Conservation (phyloP, 441 rosid species). For the Pelargonium australe region DNA sequence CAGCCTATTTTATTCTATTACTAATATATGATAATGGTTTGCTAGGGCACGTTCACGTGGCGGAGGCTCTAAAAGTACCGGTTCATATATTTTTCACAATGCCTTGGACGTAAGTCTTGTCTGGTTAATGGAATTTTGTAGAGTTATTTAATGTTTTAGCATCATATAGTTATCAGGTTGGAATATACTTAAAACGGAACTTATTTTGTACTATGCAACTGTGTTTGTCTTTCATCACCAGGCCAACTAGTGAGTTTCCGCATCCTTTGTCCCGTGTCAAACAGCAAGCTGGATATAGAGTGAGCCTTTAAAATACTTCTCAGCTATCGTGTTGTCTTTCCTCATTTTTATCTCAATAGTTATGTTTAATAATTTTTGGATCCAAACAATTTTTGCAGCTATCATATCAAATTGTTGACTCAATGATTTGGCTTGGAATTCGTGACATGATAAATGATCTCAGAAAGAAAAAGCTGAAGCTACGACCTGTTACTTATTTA, state of each 20-base stretch:
- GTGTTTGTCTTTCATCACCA: constrained; percentile 29
- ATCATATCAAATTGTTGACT: constrained; percentile 94
- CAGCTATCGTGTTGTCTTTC: not conserved
- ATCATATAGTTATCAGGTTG: constrained; percentile 17
- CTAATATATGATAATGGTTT: constrained; percentile 29
- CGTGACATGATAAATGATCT: constrained; percentile 93
- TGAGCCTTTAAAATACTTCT: constrained; percentile 31
- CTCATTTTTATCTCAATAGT: constrained; percentile 1
- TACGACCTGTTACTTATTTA: constrained; percentile 93
- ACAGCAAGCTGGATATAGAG: constrained; percentile 96
- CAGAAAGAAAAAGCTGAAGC: constrained; percentile 79
- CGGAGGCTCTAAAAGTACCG: constrained; percentile 83
- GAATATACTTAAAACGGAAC: constrained; percentile 22
- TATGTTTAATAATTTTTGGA: constrained; percentile 15
- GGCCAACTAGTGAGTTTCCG: constrained; percentile 97
- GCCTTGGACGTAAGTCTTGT: constrained; percentile 99
- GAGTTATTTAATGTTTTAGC: constrained; percentile 23
- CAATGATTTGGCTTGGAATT: constrained; percentile 96
- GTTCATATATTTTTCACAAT: constrained; percentile 95
- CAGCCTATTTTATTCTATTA: constrained; percentile 15
- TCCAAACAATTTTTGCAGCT: constrained; percentile 43
- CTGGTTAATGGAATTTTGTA: constrained; percentile 39
- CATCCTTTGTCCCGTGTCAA: constrained; percentile 98
- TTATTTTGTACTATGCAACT: constrained; percentile 24
- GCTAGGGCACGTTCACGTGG: constrained; percentile 91